A percentile compares a stretch with the other conserved stretches of the same genome.
These are phyloP conservation scores for Auricularia auricula-judae DNA, from an alignment of 768 basidiomycete genomes.

Conservation along the genomic window DNA sequence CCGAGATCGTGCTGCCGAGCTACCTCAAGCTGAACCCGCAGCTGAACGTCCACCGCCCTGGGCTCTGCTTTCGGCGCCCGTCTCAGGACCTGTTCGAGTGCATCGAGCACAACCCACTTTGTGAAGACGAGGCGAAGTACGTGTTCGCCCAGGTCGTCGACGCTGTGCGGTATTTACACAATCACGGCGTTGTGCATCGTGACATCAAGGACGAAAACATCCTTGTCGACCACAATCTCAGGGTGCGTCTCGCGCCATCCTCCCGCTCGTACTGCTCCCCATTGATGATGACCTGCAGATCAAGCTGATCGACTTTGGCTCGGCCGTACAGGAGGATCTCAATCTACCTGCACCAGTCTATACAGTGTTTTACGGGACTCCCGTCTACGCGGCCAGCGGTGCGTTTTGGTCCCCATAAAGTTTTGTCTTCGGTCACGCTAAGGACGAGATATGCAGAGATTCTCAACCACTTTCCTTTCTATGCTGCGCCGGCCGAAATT, in stretches of 20 bases:
- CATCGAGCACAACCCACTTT: constrained; percentile 78
- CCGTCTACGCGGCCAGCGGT: constrained; percentile 71
- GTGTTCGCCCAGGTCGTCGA: constrained; percentile 85
- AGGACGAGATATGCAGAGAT: constrained; percentile 73
- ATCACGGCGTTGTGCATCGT: constrained; percentile 80
- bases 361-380: constrained; percentile 81
- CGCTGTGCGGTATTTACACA: constrained; percentile 69
- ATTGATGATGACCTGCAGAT: constrained; percentile 37
- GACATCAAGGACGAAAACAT: constrained; percentile 98
- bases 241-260: constrained; percentile 17
- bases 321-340: constrained; percentile 67
- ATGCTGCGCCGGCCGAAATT: constrained; percentile 57
- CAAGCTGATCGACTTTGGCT: constrained; percentile 94
- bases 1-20: constrained; percentile 11
- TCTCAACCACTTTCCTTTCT: too few relatives aligned
- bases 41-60: constrained; percentile 7
- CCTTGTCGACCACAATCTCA: constrained; percentile 63
- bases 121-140: constrained; percentile 67
- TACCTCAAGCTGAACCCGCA: constrained; percentile 12
- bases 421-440: background rate
- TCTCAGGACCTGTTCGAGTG: constrained; percentile 94
- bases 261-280: background rate
- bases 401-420: background rate
- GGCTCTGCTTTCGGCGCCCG: constrained; percentile 45
- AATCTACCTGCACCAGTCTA: constrained; percentile 52